Conservation (phyloP, 176 grass and related monocot genomes). For the Aegilops tauschii region DNA sequence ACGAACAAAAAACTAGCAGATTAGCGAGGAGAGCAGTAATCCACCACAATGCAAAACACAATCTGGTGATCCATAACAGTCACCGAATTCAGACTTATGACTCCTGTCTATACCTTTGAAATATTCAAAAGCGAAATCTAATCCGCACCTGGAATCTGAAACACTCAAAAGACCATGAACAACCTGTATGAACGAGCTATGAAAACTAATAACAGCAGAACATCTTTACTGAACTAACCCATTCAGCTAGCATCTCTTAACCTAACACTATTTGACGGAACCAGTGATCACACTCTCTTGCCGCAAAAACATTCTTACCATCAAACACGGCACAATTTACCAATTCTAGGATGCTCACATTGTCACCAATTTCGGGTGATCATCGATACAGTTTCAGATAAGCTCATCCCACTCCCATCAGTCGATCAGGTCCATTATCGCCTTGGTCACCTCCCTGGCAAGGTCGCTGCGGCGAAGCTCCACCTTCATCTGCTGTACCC, state of each 20-base stretch:
- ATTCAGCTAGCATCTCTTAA: background rate
- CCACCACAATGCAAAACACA: too few species aligned
- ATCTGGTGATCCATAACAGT: too few species aligned
- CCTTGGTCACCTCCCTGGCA: slow-evolving; percentile 35
- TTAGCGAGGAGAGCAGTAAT: too few species aligned
- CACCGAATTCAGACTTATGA: background rate
- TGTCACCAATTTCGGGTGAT: background rate
- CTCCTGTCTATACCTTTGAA: too few species aligned
- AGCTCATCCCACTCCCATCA: background rate
- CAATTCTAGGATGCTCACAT: background rate
- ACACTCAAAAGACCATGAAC: too few species aligned
- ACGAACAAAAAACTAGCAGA: too few species aligned
- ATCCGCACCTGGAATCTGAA: too few species aligned
- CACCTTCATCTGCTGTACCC: background rate
- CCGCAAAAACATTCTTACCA: background rate
- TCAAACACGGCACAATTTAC: background rate
- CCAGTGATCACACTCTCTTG: background rate
- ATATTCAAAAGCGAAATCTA: background rate
- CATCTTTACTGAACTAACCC: too few species aligned
- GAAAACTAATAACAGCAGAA: too few species aligned
- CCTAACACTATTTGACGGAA: background rate
- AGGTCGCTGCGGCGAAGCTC: background rate
- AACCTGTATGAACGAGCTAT: too few species aligned
- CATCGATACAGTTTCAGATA: background rate
- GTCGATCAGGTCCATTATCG: background rate